Evolutionary conservation across 2,329 filamentous ascomycete genomes (phyloP).

Genomic region (Plenodomus biglobosus): DNA sequence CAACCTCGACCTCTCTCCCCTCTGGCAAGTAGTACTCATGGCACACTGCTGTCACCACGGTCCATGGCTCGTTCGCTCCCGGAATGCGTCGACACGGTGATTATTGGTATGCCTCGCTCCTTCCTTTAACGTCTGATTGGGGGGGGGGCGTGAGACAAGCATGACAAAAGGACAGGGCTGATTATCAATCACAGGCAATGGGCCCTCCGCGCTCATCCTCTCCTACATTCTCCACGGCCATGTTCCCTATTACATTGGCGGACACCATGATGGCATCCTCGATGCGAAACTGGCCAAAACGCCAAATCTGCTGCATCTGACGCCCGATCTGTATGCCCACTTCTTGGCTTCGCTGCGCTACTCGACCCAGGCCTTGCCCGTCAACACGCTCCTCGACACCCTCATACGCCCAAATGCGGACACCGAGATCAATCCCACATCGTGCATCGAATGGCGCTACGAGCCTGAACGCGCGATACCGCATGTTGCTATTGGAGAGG

Average conservation of each 20-base stretch:
- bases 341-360: conserved; percentile 62
- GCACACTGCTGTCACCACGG: conserved; percentile 28
- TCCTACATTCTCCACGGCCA: conserved; percentile 65
- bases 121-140: neutral
- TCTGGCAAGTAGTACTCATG: conserved; percentile 26
- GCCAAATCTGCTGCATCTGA: conserved; percentile 53
- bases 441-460: conserved; percentile 58
- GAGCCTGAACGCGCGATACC: conserved; percentile 54
- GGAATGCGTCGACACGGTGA: conserved; percentile 45
- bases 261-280: conserved; percentile 60
- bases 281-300: conserved; percentile 56
- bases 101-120: conserved; percentile 36
- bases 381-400: conserved; percentile 63
- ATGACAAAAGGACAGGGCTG: conserved; percentile 14
- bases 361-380: conserved; percentile 61
- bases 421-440: conserved; percentile 55
- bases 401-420: conserved; percentile 61
- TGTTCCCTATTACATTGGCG: conserved; percentile 58
- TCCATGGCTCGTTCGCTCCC: conserved; percentile 44
- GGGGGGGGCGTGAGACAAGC: neutral
- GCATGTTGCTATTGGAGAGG: conserved; percentile 58
- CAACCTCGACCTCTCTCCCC: conserved; percentile 8
- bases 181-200: conserved; percentile 54
- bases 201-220: conserved; percentile 62
- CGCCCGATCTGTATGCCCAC: conserved; percentile 57